Evolutionary conservation across 305 asterid genomes (phyloP).

Genomic region (Fraxinus greggii): DNA sequence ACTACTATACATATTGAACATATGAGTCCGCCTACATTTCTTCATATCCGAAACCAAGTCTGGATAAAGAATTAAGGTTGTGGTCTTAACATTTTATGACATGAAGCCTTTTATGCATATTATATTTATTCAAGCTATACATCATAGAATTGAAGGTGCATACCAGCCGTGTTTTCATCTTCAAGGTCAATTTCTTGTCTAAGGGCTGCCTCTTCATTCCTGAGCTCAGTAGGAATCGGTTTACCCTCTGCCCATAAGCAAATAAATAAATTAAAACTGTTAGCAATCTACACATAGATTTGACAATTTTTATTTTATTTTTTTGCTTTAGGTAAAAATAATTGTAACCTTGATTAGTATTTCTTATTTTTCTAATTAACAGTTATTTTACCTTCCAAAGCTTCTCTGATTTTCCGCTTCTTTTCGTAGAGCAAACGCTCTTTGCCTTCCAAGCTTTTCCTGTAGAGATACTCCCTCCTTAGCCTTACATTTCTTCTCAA

Average conservation of each 20-base stretch:
- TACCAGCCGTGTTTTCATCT: slow-evolving; percentile 83
- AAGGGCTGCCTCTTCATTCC: slow-evolving; percentile 88
- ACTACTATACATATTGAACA: background rate
- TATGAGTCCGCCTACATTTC: background rate
- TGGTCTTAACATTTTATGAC: background rate
- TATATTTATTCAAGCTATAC: background rate
- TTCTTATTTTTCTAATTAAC: background rate
- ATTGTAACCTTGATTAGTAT: background rate
- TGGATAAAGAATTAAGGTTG: background rate
- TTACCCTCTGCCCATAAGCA: slow-evolving; percentile 63
- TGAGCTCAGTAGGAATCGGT: slow-evolving; percentile 96
- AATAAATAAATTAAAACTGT: background rate
- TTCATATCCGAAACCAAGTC: background rate
- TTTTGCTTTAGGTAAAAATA: background rate
- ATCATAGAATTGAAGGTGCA: background rate
- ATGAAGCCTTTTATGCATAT: background rate
- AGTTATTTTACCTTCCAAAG: slow-evolving; percentile 53
- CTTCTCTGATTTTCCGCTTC: slow-evolving; percentile 79
- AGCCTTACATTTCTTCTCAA: slow-evolving; percentile 71
- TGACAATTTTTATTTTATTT: background rate
- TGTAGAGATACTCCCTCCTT: slow-evolving; percentile 75
- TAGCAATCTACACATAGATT: background rate
- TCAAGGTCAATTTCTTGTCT: slow-evolving; percentile 90
- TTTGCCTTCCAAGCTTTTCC: slow-evolving; percentile 85
- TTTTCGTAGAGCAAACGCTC: slow-evolving; percentile 83